These are phyloP conservation scores for Sordariomycetes sp. DNA, from an alignment of 2,329 filamentous ascomycete genomes.

Conservation along the genomic window DNA sequence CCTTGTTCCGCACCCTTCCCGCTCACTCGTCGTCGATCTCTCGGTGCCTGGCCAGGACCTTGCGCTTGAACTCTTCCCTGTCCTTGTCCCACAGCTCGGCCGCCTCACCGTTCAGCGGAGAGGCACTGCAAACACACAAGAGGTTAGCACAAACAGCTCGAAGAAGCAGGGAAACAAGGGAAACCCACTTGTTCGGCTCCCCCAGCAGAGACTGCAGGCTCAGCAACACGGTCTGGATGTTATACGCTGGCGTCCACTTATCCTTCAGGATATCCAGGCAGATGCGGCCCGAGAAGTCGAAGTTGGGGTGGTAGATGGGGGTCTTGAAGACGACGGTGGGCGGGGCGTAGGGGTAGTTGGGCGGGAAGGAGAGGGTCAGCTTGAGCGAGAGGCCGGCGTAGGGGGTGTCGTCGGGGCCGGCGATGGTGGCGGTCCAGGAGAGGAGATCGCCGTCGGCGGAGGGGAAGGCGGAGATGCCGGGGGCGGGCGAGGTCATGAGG, in stretches of 20 bases:
- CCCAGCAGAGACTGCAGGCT: slow-evolving; percentile 92
- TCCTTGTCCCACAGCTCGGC: slow-evolving; percentile 94
- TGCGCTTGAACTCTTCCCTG: slow-evolving; percentile 74
- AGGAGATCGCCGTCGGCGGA: slow-evolving; percentile 82
- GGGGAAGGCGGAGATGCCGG: slow-evolving; percentile 91
- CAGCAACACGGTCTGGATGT: slow-evolving; percentile 84
- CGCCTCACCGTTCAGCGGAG: slow-evolving; percentile 89
- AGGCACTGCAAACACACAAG: slow-evolving; percentile 50
- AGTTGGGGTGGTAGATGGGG: slow-evolving; percentile 97
- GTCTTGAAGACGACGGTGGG: slow-evolving; percentile 95
- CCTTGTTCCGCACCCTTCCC: background rate
- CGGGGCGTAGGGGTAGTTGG: slow-evolving; percentile 85
- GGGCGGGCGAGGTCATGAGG: slow-evolving; percentile 90
- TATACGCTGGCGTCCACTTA: slow-evolving; percentile 98
- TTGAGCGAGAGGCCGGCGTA: slow-evolving; percentile 86
- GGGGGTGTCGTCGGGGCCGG: slow-evolving; percentile 81
- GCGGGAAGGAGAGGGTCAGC: slow-evolving; percentile 81
- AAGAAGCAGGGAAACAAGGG: background rate
- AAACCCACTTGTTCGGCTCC: slow-evolving; percentile 90
- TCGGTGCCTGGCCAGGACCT: slow-evolving; percentile 51
- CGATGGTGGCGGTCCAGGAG: slow-evolving; percentile 88
- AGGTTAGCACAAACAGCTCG: background rate
- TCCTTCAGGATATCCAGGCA: slow-evolving; percentile 98
- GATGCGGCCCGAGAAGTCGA: slow-evolving; percentile 94
- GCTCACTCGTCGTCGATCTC: slow-evolving; percentile 54